These are phyloP conservation scores for Deinandra increscens DNA, from an alignment of 129 eudicot species.

Conservation along the genomic window DNA sequence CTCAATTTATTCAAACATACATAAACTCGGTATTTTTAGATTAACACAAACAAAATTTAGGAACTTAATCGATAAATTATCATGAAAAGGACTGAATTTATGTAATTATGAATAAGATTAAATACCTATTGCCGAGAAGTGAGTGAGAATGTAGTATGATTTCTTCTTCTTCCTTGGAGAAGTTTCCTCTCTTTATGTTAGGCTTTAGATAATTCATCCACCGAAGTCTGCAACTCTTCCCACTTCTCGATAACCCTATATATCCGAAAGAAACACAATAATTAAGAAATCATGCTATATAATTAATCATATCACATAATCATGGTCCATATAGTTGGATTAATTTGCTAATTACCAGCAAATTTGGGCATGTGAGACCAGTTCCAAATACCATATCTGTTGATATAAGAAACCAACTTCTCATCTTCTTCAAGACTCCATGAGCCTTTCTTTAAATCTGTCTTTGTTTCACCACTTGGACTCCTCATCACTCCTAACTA, in stretches of 20 bases:
- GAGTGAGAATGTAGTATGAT: conserved; percentile 27
- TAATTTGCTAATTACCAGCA: conserved; percentile 39
- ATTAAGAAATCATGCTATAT: not conserved
- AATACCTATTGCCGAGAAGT: conserved; percentile 38
- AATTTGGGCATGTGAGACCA: conserved; percentile 43
- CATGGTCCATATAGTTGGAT: not conserved
- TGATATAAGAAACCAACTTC: conserved; percentile 35
- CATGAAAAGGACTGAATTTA: not conserved
- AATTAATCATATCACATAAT: not conserved
- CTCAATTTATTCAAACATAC: no score
- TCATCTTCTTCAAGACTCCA: conserved; percentile 43
- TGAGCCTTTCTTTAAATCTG: conserved; percentile 23
- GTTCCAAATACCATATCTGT: conserved; percentile 35
- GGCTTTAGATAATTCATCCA: conserved; percentile 34
- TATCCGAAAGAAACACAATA: not conserved
- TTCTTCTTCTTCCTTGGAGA: conserved; percentile 37
- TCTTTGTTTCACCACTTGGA: conserved; percentile 10
- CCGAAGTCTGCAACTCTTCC: conserved; percentile 52
- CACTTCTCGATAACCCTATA: conserved; percentile 42
- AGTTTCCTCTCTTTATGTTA: conserved; percentile 35
- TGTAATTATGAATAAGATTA: not conserved
- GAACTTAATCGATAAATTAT: not conserved
- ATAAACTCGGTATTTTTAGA: not conserved
- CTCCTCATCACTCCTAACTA: conserved; percentile 14
- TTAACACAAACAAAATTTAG: not conserved